These are phyloP conservation scores for Didymella glomerata DNA, from an alignment of 2,329 filamentous ascomycete genomes.

Conservation along the genomic window DNA sequence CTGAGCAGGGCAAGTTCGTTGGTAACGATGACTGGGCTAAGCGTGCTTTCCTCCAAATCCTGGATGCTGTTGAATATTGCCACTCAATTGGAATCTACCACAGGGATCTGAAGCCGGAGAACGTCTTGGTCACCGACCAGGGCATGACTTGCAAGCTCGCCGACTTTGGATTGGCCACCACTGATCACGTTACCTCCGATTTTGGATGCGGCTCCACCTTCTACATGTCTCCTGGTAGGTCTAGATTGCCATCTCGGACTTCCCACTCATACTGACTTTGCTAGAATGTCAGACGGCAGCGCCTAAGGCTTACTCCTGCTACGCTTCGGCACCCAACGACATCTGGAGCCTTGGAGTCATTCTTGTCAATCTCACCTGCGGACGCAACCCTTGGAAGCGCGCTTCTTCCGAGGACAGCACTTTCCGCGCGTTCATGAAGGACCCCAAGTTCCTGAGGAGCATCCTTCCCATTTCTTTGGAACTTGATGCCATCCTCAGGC, in stretches of 20 bases:
- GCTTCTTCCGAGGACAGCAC: constrained; percentile 93
- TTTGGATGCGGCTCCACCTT: constrained; percentile 98
- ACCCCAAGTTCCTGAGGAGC: constrained; percentile 85
- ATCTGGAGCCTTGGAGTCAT: constrained; percentile 99
- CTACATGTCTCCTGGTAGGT: constrained; percentile 98
- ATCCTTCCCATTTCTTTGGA: constrained; percentile 92
- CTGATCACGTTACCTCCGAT: constrained; percentile 83
- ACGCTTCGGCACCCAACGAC: constrained; percentile 93
- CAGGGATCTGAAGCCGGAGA: constrained; percentile 96
- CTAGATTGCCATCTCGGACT: constrained; percentile 26
- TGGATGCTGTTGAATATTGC: constrained; percentile 96
- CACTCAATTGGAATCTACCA: constrained; percentile 95
- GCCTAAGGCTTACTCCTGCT: constrained; percentile 75
- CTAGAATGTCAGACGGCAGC: constrained; percentile 87
- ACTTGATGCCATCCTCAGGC: constrained; percentile 83
- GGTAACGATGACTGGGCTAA: constrained; percentile 89
- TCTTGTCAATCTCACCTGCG: constrained; percentile 95
- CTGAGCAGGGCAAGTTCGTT: constrained; percentile 90
- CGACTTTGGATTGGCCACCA: constrained; percentile 95
- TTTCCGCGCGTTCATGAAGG: constrained; percentile 88
- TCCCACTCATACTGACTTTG: constrained; percentile 37
- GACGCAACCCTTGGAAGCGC: constrained; percentile 98
- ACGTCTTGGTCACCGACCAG: constrained; percentile 89
- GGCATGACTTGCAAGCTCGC: constrained; percentile 93
- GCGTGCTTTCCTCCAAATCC: constrained; percentile 88